Conservation (phyloP, 2,329 filamentous ascomycete species). For the Pseudofabraea citricarpa region DNA sequence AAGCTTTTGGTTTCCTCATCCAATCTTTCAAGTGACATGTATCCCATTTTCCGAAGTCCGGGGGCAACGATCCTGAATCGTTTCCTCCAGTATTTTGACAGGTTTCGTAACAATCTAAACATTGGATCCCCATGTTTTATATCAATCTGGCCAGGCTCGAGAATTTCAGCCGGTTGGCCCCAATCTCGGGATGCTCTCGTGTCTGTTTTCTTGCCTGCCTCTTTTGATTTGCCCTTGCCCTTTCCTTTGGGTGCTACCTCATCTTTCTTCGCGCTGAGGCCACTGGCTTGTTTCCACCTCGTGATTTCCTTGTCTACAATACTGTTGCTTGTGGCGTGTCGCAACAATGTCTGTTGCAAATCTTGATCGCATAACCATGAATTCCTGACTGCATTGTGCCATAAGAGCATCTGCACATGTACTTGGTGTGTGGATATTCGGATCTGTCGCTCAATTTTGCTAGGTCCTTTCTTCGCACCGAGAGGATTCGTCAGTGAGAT, state of each 20-base stretch:
- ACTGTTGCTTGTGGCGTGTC: slow-evolving; percentile 56
- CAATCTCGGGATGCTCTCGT: slow-evolving; percentile 57
- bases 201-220: slow-evolving; percentile 31
- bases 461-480: slow-evolving; percentile 73
- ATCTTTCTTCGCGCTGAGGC: slow-evolving; percentile 44
- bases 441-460: slow-evolving; percentile 77
- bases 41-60: slow-evolving; percentile 83
- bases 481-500: slow-evolving; percentile 58
- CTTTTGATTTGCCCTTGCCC: slow-evolving; percentile 29
- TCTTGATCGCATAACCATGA: slow-evolving; percentile 75
- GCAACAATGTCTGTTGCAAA: slow-evolving; percentile 70
- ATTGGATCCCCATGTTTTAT: slow-evolving; percentile 81
- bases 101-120: slow-evolving; percentile 66
- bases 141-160: slow-evolving; percentile 68
- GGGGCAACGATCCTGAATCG: slow-evolving; percentile 73
- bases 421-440: slow-evolving; percentile 78
- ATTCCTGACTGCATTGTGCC: slow-evolving; percentile 84
- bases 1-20: slow-evolving; percentile 71
- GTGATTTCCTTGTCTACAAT: slow-evolving; percentile 61
- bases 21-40: slow-evolving; percentile 71
- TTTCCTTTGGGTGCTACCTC: slow-evolving; percentile 29
- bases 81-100: slow-evolving; percentile 87
- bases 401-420: slow-evolving; percentile 83
- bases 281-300: slow-evolving; percentile 66
- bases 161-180: slow-evolving; percentile 61